These are phyloP conservation scores for Piromyces sp. DNA, from an alignment of 192 early-diverging fungal genomes.

Conservation along the genomic window DNA sequence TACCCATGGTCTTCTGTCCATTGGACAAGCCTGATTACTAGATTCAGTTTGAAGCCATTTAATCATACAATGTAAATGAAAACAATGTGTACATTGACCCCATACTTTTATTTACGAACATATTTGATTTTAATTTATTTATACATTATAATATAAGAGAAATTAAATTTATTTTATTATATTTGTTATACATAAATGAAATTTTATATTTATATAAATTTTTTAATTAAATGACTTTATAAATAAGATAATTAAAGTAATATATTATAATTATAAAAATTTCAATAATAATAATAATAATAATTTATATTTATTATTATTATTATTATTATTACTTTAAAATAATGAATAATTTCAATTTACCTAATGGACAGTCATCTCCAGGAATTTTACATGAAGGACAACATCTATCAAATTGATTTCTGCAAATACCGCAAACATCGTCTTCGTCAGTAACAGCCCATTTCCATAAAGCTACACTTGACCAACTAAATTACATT, in stretches of 20 bases:
- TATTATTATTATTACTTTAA: too few species aligned
- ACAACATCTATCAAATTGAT: slow-evolving; percentile 65
- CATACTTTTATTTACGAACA: slow-evolving; percentile 41
- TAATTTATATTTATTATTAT: too few species aligned
- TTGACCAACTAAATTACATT: slow-evolving; percentile 46
- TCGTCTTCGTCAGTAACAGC: slow-evolving; percentile 57
- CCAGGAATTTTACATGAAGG: slow-evolving; percentile 48
- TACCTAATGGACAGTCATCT: slow-evolving; percentile 16
- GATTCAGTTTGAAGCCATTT: slow-evolving; percentile 43
- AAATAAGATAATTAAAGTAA: too few species aligned
- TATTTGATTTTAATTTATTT: too few species aligned
- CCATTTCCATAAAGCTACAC: slow-evolving; percentile 80
- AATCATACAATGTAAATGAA: slow-evolving; percentile 84
- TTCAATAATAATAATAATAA: too few species aligned
- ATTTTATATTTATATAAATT: too few species aligned
- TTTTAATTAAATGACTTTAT: too few species aligned
- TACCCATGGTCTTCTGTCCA: slow-evolving; percentile 68
- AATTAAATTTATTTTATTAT: too few species aligned
- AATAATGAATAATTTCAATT: too few species aligned
- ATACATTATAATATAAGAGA: too few species aligned
- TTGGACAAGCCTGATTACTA: slow-evolving; percentile 66
- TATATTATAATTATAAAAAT: too few species aligned
- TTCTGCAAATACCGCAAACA: slow-evolving; percentile 81
- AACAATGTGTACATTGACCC: slow-evolving; percentile 82
- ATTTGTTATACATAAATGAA: too few species aligned